Evolutionary conservation across 2,329 filamentous ascomycete genomes (phyloP), one percentile per base, ranked within the genome.

Genomic region (Epichloe coenophiala): DNA sequence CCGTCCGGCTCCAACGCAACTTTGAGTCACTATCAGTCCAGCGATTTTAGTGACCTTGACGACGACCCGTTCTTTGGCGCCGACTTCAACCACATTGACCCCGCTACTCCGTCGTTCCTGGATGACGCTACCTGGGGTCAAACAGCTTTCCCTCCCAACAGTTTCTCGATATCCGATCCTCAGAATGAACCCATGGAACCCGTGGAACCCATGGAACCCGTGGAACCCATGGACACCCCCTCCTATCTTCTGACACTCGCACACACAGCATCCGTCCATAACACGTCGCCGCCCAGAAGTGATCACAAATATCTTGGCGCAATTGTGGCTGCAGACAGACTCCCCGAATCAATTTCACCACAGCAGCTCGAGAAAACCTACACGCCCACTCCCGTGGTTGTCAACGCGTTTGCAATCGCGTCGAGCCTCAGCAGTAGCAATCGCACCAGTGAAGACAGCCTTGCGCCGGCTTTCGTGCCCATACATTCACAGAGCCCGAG

Each of bases 31-130:
- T 76, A 74, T 55, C 73, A 73, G 55, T 61, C 71, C 3, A 76
- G 74, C 62, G 72, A 76, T 55, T 69, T 67, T 54, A 68, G 72
- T 57, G 76, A 70, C 43, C 60, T 70, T 27, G 68, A 65, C 46
- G 68, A 71, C 51, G 75, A 80, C 55, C 70, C 73, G 13, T 77
- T 76, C 64, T 74, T 74, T 51, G 71, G 71, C 50, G 65, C 71
- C 53, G 66, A 76, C 61, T 77, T 77, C 54, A 66, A 65, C 59
- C 61, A 66, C 54, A 44, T 63, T 38, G 67, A 72, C 17, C 65
- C 61, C 40, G 68, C 65, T 46, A 67, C 65, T 2, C 72, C 74
- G 9, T 67, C 67, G 13, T 76, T 78, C 51, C 57, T 78, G 9
- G 69, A 66, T 27, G 68, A 69, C 53, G 49, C 52, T 49, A 52